Base-by-base conservation (phyloP, 345 rosid genomes). In the Hypericum androsaemum region DNA sequence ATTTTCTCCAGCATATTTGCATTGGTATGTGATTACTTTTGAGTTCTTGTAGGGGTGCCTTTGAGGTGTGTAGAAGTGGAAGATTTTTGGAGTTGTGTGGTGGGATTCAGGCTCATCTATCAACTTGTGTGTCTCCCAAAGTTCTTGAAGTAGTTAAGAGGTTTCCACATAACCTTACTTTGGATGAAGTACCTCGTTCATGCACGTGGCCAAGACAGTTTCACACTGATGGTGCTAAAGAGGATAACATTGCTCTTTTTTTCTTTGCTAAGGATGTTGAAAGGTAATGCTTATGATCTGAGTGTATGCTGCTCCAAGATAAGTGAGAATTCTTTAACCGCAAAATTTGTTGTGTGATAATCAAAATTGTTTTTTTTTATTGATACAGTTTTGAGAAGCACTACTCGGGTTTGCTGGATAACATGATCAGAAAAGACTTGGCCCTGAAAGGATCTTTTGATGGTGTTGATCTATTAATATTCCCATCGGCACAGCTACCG, bases 181-280 rank as follows among this genome's bases (percentile, higher is more conserved):
- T 94, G 77, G 77, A 54, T 69, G 97, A 94, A 72, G 96, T 86
- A 48, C 82, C 97, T 54, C 79, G 96, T 50, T 53, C 64, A 62
- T 75, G 86, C 68, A 60, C 84, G 16, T 94, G 99, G 99, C 97
- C 97, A 6, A 49, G 64, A 38, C 95, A 83, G 73, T 94, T 94
- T 77, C 75, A 70, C 62, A 77, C 68, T 36, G 55, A 32, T 64
- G 87, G 95, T 64, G 77, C 81, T 32, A 77, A 73, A 61, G 99
- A 88, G 65, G 81, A 80, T 63, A 86, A 94, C 64, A 80, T 94
- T 69, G 99, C 99, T 64, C 77, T 94, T 13, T 94, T 81, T 83
- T 83, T 94, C 64, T 94, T 94, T 75, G 99, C 99, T 28, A 78
- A 81, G 77, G 89, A 88, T 72, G 56, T 66, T 45, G 92, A 82